Conservation (phyloP, 2,329 filamentous ascomycete genomes). For the Beauveria bassiana region DNA sequence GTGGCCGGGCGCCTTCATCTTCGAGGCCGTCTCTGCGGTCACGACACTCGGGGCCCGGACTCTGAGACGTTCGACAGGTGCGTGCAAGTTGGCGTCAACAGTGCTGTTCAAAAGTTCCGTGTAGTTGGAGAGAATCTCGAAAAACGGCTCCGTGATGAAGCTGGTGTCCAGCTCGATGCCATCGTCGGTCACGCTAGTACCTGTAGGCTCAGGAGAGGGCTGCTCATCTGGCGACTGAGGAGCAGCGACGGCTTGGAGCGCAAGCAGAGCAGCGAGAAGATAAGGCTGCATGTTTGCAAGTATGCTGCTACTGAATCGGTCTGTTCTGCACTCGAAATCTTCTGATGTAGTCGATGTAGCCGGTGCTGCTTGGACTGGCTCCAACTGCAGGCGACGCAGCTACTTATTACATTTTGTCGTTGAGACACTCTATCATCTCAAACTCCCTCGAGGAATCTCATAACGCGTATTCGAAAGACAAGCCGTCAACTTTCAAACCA, state of each 20-base stretch:
- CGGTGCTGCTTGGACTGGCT: not conserved
- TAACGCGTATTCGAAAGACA: not conserved
- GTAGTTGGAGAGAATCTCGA: not conserved
- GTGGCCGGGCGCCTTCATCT: not conserved
- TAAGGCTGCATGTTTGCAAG: not conserved
- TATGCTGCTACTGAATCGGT: not conserved
- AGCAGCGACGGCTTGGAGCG: not conserved
- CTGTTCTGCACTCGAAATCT: not conserved
- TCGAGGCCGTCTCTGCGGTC: not conserved
- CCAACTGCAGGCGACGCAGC: not conserved
- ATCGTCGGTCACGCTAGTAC: not conserved
- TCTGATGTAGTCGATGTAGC: not conserved
- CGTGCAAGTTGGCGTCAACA: not conserved
- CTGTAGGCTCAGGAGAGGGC: too few relatives aligned
- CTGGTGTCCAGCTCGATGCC: not conserved
- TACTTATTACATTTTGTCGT: not conserved
- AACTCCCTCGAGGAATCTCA: not conserved
- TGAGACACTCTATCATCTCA: not conserved
- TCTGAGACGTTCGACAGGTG: not conserved
- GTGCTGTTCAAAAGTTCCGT: not conserved
- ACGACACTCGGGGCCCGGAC: not conserved
- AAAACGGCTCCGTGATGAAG: not conserved
- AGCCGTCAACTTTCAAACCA: not conserved
- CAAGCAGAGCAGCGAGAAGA: not conserved
- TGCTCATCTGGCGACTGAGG: not conserved